These are phyloP conservation scores for Hericium erinaceus DNA, from an alignment of 768 basidiomycete genomes.

Conservation along the genomic window DNA sequence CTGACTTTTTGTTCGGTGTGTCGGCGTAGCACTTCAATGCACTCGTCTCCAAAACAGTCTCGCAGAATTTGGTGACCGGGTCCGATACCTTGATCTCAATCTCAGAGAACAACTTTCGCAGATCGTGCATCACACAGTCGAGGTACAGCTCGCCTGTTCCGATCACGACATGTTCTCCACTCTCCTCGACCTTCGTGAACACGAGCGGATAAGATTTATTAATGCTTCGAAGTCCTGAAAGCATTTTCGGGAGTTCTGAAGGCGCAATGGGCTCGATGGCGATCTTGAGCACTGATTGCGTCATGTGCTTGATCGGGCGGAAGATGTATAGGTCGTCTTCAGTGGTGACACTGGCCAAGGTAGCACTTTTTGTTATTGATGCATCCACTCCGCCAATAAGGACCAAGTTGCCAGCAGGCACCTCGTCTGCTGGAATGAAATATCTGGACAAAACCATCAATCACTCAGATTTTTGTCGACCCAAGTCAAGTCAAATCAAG, in stretches of 20 bases:
- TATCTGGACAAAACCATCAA: conserved; percentile 43
- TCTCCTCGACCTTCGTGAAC: conserved; percentile 95
- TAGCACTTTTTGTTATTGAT: conserved; percentile 93
- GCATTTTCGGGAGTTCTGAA: conserved; percentile 97
- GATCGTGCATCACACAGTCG: conserved; percentile 94
- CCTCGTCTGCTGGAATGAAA: conserved; percentile 81
- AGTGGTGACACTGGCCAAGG: conserved; percentile 61
- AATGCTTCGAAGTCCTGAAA: conserved; percentile 90
- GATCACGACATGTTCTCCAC: conserved; percentile 93
- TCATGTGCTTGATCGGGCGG: conserved; percentile 93
- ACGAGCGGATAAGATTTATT: conserved; percentile 97
- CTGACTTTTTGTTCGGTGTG: conserved; percentile 97
- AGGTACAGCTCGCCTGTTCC: conserved; percentile 96
- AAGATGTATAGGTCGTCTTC: conserved; percentile 92
- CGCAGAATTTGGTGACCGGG: conserved; percentile 96
- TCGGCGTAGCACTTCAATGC: conserved; percentile 98
- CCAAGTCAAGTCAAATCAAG: background rate
- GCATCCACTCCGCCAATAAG: conserved; percentile 89
- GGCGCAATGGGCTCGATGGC: conserved; percentile 98
- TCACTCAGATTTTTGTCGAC: background rate
- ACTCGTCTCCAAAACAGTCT: conserved; percentile 96
- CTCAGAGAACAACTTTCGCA: conserved; percentile 87
- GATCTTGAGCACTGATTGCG: conserved; percentile 93
- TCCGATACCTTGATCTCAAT: conserved; percentile 99
- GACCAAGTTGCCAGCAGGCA: conserved; percentile 87